Evolutionary conservation across 169 alveolate genomes (phyloP).

Genomic region (Miamiensis avidus): DNA sequence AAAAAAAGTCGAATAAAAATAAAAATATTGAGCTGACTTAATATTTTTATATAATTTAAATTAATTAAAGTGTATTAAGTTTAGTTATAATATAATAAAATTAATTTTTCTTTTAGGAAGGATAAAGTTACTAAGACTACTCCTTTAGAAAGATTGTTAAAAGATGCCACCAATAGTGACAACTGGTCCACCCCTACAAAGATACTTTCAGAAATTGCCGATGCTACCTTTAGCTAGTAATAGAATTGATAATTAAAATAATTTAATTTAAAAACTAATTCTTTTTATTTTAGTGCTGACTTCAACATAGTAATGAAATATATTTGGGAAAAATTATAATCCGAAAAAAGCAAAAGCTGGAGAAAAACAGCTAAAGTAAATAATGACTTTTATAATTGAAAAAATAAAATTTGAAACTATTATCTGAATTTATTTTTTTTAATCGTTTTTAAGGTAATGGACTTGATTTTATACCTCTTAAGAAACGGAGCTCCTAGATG

Average conservation of each 20-base stretch:
- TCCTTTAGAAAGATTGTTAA: constrained; percentile 19
- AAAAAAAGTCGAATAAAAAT: background rate
- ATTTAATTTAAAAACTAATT: background rate
- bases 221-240: constrained; percentile 35
- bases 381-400: background rate
- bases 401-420: too few relatives aligned
- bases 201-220: constrained; percentile 25
- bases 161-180: constrained; percentile 33
- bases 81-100: too few relatives aligned
- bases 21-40: too few relatives aligned
- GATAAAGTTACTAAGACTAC: constrained; percentile 34
- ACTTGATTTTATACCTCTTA: constrained; percentile 54
- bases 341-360: background rate
- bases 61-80: too few relatives aligned
- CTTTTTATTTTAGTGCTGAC: background rate
- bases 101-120: constrained; percentile 1
- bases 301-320: background rate
- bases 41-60: too few relatives aligned
- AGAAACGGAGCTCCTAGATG: constrained; percentile 72
- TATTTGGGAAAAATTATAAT: background rate
- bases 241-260: background rate
- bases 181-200: constrained; percentile 35
- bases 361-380: background rate
- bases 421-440: background rate
- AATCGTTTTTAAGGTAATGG: background rate